Base-by-base conservation (phyloP, 108 stramenopile genomes). In the Cyclotella baltica region DNA sequence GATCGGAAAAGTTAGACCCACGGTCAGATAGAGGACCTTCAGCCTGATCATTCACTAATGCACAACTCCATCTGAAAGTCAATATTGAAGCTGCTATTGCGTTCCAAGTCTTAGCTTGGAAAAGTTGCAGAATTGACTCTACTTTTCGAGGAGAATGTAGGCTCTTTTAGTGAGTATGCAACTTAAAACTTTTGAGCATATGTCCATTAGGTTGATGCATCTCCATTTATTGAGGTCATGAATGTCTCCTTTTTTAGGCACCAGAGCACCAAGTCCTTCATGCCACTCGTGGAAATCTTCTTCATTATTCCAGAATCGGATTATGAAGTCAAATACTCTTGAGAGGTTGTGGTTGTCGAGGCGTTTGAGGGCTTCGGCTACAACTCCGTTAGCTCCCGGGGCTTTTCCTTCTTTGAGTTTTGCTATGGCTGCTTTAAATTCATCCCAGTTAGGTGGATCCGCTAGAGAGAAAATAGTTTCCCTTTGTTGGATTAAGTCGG, bases 381-480 rank as follows among this genome's bases (percentile, higher is more conserved):
- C 31, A 3, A 75, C 22, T 28, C 47, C 62, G 34, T 75, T 75
- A 22, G 33, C 6, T 51, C 73, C 73, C 23, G 52, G 63, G 1
- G 53, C 11, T 65, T 75, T 75, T 31, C 55, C 50, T 28, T 75
- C 65, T 37, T 64, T 75, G 13, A 75, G 62, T 35, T 61, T 52
- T 10, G 20, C 27, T 2, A 73, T 18, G 15, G 72, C 59, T 33
- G 4, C 47, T 19, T 43, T 73, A 23, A 72, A 72, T 28, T 72
- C 56, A 40, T 58, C 35, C 71, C 71, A 72, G 6, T 56, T 72
- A 9, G 56, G 50, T 69, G 50, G 48, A 18, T 29, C 23, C 0
- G 16, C 66, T 30, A 2, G 0, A 4, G 34, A 1, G 47, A 9
- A 30, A 16, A 30, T 28, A 31, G 31, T 33, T 70, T 53, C 55